These are phyloP conservation scores for Ganoderma leucocontextum DNA, from an alignment of 1,284 basidiomycete species.

Conservation along the genomic window DNA sequence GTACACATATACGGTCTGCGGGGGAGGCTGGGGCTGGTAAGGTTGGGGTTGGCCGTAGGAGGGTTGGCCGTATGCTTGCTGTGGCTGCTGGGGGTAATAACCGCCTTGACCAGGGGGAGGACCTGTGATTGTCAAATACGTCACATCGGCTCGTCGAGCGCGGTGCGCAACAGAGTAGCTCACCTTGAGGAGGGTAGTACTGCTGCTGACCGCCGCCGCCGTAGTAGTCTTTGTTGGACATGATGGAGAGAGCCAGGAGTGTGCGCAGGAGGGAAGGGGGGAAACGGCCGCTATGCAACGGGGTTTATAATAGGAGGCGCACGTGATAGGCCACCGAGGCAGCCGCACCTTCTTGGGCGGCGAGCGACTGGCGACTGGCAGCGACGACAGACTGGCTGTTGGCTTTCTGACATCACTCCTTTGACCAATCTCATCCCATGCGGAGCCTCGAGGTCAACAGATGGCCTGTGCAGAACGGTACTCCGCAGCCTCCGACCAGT, in stretches of 20 bases:
- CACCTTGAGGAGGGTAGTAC: constrained; percentile 77
- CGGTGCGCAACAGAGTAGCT: constrained; percentile 28
- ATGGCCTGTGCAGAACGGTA: not conserved
- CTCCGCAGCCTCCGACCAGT: constrained; percentile 18
- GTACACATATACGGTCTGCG: constrained; percentile 81
- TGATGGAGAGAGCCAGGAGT: constrained; percentile 42
- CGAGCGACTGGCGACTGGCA: not conserved
- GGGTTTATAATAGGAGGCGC: constrained; percentile 26
- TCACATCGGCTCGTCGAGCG: not conserved
- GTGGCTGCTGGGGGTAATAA: constrained; percentile 82
- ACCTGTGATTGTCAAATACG: constrained; percentile 45
- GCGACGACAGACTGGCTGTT: not conserved
- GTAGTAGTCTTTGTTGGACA: constrained; percentile 84
- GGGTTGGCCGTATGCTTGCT: constrained; percentile 62
- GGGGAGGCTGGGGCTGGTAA: constrained; percentile 73
- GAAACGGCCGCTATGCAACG: constrained; percentile 19
- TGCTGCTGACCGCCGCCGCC: constrained; percentile 51
- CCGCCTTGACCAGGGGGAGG: constrained; percentile 70
- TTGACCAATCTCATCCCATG: constrained; percentile 15
- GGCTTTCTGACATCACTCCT: constrained; percentile 6
- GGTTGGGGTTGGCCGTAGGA: constrained; percentile 39
- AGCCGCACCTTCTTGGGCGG: constrained; percentile 4
- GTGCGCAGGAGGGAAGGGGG: constrained; percentile 20
- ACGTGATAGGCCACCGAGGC: constrained; percentile 25
- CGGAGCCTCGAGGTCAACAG: not conserved